phyloP scores from a whole-genome alignment of 768 basidiomycete species.

The Collybia sp. region DNA sequence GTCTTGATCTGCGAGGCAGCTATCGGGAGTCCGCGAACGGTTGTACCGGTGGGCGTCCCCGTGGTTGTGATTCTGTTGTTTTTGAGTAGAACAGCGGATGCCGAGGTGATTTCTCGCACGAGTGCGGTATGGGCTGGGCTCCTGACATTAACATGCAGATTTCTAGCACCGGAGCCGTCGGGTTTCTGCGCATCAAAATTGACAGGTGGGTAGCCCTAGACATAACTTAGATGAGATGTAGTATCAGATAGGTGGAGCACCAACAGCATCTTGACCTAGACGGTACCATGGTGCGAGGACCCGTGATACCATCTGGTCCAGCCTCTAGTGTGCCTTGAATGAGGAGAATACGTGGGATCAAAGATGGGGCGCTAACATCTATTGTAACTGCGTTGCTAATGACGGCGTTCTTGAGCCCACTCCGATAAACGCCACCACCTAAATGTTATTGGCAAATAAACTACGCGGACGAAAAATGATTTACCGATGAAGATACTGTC shows the following conservation, averaged over 20 bases:
- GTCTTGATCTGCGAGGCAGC: conserved; percentile 45
- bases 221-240: conserved; percentile 2
- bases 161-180: conserved; percentile 39
- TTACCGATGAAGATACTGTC: conserved; percentile 41
- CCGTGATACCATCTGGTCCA: conserved; percentile 42
- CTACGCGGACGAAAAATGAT: background rate
- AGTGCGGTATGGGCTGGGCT: conserved; percentile 42
- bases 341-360: background rate
- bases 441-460: background rate
- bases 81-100: conserved; percentile 66
- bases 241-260: conserved; percentile 2
- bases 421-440: conserved; percentile 33
- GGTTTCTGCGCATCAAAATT: conserved; percentile 43
- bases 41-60: conserved; percentile 25
- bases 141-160: conserved; percentile 38
- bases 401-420: conserved; percentile 27
- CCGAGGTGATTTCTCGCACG: conserved; percentile 58
- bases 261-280: conserved; percentile 43
- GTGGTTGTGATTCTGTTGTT: conserved; percentile 42
- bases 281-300: conserved; percentile 43
- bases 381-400: conserved; percentile 26
- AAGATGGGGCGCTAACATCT: conserved; percentile 14
- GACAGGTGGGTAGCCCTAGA: conserved; percentile 37
- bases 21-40: conserved; percentile 37
- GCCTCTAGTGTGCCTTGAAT: conserved; percentile 18